Evolutionary conservation across 768 basidiomycete genomes (phyloP).

Genomic region (Agaricus subrufescens): DNA sequence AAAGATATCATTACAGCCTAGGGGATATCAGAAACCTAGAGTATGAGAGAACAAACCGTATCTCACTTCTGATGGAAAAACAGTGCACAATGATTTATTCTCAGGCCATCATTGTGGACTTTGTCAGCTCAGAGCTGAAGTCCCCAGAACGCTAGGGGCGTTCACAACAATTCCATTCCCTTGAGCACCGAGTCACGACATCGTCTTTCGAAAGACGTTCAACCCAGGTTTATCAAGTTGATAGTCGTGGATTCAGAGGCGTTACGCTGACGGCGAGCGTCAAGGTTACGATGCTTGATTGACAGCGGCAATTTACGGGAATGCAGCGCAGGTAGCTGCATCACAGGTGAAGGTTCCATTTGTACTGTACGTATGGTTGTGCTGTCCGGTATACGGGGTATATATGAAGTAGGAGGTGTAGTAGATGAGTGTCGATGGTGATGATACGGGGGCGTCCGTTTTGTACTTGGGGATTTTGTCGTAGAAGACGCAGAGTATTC

Average conservation of each 20-base stretch:
- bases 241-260: not conserved
- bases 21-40: not conserved
- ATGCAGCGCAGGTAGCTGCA: constrained; percentile 39
- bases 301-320: constrained; percentile 18
- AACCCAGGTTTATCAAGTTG: not conserved
- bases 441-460: constrained; percentile 13
- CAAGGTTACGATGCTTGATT: constrained; percentile 8
- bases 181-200: not conserved
- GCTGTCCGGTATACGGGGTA: constrained; percentile 28
- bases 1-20: not conserved
- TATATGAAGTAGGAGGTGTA: constrained; percentile 28
- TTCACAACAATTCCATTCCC: not conserved
- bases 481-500: not conserved
- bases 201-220: not conserved
- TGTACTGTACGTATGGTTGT: constrained; percentile 42
- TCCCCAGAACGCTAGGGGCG: not conserved
- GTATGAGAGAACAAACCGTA: not conserved
- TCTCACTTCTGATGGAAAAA: not conserved
- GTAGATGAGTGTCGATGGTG: constrained; percentile 22
- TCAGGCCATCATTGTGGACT: not conserved
- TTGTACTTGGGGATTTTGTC: not conserved
- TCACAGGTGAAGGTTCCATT: constrained; percentile 48
- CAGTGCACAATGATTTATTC: not conserved
- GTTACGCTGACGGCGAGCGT: not conserved
- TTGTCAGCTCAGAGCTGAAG: not conserved